These are phyloP conservation scores for Diaporthe capsici DNA, from an alignment of 2,329 filamentous ascomycete species.

Conservation along the genomic window DNA sequence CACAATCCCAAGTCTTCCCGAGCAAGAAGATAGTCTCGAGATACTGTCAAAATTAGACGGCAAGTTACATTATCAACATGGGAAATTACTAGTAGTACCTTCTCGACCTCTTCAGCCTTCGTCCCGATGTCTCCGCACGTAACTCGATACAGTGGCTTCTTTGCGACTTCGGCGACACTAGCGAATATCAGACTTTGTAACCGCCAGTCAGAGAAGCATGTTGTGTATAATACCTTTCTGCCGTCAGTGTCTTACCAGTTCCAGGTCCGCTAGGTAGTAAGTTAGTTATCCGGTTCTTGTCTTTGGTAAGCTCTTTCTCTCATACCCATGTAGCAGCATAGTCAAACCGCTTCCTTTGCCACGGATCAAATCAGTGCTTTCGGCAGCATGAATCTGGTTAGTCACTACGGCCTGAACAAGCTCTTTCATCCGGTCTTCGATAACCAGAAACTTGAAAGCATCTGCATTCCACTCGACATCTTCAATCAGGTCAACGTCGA, in stretches of 20 bases:
- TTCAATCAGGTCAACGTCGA: background rate
- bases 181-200: background rate
- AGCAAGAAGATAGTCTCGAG: constrained; percentile 1
- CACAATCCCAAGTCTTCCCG: background rate
- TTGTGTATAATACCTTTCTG: background rate
- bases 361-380: background rate
- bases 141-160: background rate
- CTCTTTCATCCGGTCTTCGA: background rate
- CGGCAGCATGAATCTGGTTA: background rate
- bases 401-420: background rate
- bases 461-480: background rate
- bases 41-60: background rate
- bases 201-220: background rate
- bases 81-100: background rate
- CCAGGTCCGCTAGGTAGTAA: background rate
- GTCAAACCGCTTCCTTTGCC: background rate
- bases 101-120: background rate
- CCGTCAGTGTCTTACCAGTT: background rate
- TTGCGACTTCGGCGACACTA: background rate
- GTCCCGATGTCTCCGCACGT: background rate
- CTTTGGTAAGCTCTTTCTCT: background rate
- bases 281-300: background rate
- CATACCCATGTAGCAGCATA: background rate
- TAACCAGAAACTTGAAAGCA: background rate
- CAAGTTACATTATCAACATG: background rate